Percentiles rank a stretch among this genome's conserved stretches.
Evolutionary conservation across 108 stramenopile genomes (phyloP).

Genomic region (Skeletonema menzelii): DNA sequence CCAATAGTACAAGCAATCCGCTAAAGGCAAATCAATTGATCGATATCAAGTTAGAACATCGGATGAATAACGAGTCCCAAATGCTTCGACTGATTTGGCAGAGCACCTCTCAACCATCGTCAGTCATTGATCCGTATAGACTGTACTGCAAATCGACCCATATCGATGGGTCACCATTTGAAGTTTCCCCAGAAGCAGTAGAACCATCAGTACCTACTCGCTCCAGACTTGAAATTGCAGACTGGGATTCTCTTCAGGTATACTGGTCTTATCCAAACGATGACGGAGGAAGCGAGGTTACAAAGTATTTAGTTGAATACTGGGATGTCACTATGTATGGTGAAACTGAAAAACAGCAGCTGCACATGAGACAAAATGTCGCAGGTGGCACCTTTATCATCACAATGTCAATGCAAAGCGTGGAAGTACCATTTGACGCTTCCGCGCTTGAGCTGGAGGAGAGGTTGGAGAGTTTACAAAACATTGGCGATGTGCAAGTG

Average conservation of each 20-base stretch:
- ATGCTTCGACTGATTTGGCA: slow-evolving; percentile 54
- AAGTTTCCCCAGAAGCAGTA: slow-evolving; percentile 38
- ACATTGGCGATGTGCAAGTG: slow-evolving; percentile 53
- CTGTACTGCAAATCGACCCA: slow-evolving; percentile 48
- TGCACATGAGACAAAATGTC: slow-evolving; percentile 24
- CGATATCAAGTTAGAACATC: slow-evolving; percentile 61
- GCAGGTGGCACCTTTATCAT: slow-evolving; percentile 28
- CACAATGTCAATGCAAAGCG: slow-evolving; percentile 9
- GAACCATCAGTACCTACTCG: slow-evolving; percentile 52
- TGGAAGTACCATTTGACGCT: slow-evolving; percentile 11
- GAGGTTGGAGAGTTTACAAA: slow-evolving; percentile 42
- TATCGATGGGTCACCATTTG: slow-evolving; percentile 55
- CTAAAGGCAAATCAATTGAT: slow-evolving; percentile 30
- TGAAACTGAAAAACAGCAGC: slow-evolving; percentile 43
- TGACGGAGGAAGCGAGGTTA: slow-evolving; percentile 66
- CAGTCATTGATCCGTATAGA: slow-evolving; percentile 48
- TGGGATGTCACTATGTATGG: slow-evolving; percentile 48
- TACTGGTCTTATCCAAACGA: slow-evolving; percentile 58
- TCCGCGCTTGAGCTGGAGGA: slow-evolving; percentile 38
- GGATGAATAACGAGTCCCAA: slow-evolving; percentile 63
- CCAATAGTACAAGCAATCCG: slow-evolving; percentile 10
- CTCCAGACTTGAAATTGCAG: slow-evolving; percentile 46
- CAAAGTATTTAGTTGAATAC: slow-evolving; percentile 64
- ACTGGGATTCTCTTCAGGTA: slow-evolving; percentile 51
- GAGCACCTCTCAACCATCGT: slow-evolving; percentile 55